phyloP scores from a whole-genome alignment of 140 eudicot species.

The Cichorium intybus region DNA sequence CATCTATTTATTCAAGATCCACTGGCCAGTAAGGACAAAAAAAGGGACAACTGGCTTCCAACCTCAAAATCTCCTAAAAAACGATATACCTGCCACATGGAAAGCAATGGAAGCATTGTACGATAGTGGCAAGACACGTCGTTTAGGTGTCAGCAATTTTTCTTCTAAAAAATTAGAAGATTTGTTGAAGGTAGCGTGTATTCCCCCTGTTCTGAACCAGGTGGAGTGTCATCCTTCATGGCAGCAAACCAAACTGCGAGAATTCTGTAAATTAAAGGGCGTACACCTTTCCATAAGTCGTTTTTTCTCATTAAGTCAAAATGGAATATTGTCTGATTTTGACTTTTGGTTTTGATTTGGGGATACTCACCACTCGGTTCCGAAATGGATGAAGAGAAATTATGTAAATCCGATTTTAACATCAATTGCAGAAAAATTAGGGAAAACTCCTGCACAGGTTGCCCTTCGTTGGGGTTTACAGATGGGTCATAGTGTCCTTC shows the following conservation, averaged over 20 bases:
- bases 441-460: slow-evolving; percentile 88
- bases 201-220: slow-evolving; percentile 80
- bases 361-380: slow-evolving; percentile 90
- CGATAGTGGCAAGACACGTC: slow-evolving; percentile 64
- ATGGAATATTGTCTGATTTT: neutral
- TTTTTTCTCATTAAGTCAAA: neutral
- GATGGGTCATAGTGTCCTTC: slow-evolving; percentile 87
- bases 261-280: slow-evolving; percentile 70
- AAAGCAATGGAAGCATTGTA: slow-evolving; percentile 77
- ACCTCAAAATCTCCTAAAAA: slow-evolving; percentile 48
- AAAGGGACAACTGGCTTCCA: slow-evolving; percentile 49
- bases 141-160: slow-evolving; percentile 82
- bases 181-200: slow-evolving; percentile 49
- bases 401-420: slow-evolving; percentile 56
- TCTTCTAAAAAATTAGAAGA: slow-evolving; percentile 63
- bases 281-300: slow-evolving; percentile 66
- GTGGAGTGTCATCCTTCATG: slow-evolving; percentile 86
- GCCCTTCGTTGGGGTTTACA: slow-evolving; percentile 87
- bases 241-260: slow-evolving; percentile 66
- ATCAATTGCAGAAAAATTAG: slow-evolving; percentile 53
- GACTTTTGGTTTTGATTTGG: slow-evolving; percentile 13
- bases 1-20: slow-evolving; percentile 43
- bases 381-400: slow-evolving; percentile 51
- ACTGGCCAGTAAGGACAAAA: slow-evolving; percentile 67
- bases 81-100: slow-evolving; percentile 82